Percentiles rank a stretch among this genome's conserved stretches.
Evolutionary conservation across 805 yeast genomes (phyloP).

Genomic region (Metschnikowia henanensis): DNA sequence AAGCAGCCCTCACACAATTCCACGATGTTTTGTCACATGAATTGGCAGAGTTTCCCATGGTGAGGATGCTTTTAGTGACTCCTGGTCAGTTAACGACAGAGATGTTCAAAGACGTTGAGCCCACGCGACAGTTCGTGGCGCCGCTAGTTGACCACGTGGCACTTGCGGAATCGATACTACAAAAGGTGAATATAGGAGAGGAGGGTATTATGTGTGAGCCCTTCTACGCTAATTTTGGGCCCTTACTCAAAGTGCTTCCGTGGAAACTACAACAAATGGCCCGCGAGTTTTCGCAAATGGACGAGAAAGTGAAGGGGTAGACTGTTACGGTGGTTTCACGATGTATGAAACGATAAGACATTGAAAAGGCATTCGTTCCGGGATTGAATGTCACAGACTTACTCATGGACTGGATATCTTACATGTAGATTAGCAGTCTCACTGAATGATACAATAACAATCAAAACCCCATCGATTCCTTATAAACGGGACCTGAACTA

Average conservation of each 20-base stretch:
- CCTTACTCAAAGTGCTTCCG: conserved; percentile 44
- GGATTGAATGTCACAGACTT: too few species aligned
- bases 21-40: conserved; percentile 49
- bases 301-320: conserved; percentile 26
- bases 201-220: conserved; percentile 47
- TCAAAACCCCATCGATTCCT: too few species aligned
- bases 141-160: conserved; percentile 43
- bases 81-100: conserved; percentile 53
- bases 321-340: too few species aligned
- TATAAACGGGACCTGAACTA: too few species aligned
- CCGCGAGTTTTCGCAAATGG: conserved; percentile 39
- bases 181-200: conserved; percentile 35
- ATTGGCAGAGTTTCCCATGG: conserved; percentile 18
- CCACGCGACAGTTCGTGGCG: conserved; percentile 44
- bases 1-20: conserved; percentile 44
- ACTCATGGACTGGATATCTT: too few species aligned
- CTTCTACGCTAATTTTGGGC: conserved; percentile 46
- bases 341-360: too few species aligned
- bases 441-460: too few species aligned
- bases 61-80: conserved; percentile 39
- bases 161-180: conserved; percentile 37
- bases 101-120: conserved; percentile 50
- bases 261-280: conserved; percentile 33
- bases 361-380: too few species aligned
- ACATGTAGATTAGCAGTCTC: too few species aligned